Percentiles rank a stretch among this genome's conserved stretches.
Evolutionary conservation across 148 eudicot genomes (phyloP).

Genomic region (Chenopodium formosanum): DNA sequence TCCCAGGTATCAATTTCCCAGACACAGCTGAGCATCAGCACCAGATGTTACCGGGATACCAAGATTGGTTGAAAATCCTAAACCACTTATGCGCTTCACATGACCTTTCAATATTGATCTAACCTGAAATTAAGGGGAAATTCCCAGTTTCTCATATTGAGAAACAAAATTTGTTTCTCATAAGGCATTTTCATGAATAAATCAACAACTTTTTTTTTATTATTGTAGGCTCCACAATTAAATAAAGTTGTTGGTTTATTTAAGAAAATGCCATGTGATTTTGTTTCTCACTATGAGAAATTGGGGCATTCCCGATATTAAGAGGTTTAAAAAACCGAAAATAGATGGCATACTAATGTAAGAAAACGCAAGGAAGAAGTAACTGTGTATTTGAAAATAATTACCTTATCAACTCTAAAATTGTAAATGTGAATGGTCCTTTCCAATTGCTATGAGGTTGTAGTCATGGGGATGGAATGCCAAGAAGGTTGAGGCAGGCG

Average conservation of each 20-base stretch:
- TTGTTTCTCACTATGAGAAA: too few relatives aligned
- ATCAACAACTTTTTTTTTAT: too few relatives aligned
- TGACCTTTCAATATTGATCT: conserved; percentile 75
- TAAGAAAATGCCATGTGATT: too few relatives aligned
- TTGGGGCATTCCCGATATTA: neutral
- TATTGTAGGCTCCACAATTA: too few relatives aligned
- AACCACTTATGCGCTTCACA: conserved; percentile 71
- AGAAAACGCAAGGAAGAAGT: neutral
- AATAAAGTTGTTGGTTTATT: too few relatives aligned
- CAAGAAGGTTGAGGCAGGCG: conserved; percentile 84
- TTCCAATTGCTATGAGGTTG: conserved; percentile 90
- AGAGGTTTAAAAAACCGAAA: neutral
- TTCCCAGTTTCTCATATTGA: too few relatives aligned
- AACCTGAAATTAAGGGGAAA: conserved; percentile 37
- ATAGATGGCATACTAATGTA: neutral
- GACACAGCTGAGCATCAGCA: conserved; percentile 78
- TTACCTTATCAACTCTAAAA: conserved; percentile 91
- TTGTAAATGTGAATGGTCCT: conserved; percentile 94
- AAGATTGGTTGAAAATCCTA: conserved; percentile 71
- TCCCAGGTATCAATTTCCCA: conserved; percentile 91
- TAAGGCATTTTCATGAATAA: too few relatives aligned
- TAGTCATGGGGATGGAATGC: conserved; percentile 97
- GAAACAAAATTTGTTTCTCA: too few relatives aligned
- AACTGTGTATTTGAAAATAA: neutral
- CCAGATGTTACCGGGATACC: conserved; percentile 79